Conservation (phyloP, 768 basidiomycete genomes). For the Cyclocybe cylindracea region DNA sequence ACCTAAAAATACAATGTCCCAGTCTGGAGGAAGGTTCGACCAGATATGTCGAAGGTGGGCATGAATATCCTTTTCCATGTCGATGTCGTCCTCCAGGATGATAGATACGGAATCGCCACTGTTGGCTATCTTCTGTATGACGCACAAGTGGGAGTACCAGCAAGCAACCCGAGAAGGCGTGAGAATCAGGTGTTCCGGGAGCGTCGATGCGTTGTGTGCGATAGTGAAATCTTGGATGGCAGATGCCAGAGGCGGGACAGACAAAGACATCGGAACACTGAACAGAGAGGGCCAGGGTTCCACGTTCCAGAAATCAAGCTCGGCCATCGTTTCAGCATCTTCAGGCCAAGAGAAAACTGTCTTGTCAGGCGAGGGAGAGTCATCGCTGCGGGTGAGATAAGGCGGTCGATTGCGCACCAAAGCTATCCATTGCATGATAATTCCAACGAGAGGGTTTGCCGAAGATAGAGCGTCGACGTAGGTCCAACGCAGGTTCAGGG, state of each 20-base stretch:
- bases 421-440: slow-evolving; percentile 45
- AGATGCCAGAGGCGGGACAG: slow-evolving; percentile 37
- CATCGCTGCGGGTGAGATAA: slow-evolving; percentile 3
- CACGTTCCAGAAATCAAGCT: slow-evolving; percentile 26
- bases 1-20: slow-evolving; percentile 81
- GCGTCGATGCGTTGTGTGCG: slow-evolving; percentile 28
- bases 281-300: slow-evolving; percentile 14
- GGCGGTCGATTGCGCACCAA: slow-evolving; percentile 25
- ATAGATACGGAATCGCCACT: slow-evolving; percentile 35
- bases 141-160: slow-evolving; percentile 67
- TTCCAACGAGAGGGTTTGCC: slow-evolving; percentile 35
- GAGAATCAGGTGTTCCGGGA: slow-evolving; percentile 52
- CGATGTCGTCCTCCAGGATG: slow-evolving; percentile 79
- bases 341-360: slow-evolving; percentile 36
- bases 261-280: slow-evolving; percentile 2
- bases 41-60: slow-evolving; percentile 45
- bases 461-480: slow-evolving; percentile 51
- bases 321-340: slow-evolving; percentile 29
- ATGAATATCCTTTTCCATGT: slow-evolving; percentile 68
- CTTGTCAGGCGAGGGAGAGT: neutral
- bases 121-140: slow-evolving; percentile 46
- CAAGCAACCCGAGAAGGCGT: slow-evolving; percentile 65
- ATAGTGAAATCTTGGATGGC: slow-evolving; percentile 42
- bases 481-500: slow-evolving; percentile 52
- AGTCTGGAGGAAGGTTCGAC: slow-evolving; percentile 53